These are phyloP conservation scores for Penicillium turbatum DNA, from an alignment of 495 filamentous ascomycete genomes.

Conservation along the genomic window DNA sequence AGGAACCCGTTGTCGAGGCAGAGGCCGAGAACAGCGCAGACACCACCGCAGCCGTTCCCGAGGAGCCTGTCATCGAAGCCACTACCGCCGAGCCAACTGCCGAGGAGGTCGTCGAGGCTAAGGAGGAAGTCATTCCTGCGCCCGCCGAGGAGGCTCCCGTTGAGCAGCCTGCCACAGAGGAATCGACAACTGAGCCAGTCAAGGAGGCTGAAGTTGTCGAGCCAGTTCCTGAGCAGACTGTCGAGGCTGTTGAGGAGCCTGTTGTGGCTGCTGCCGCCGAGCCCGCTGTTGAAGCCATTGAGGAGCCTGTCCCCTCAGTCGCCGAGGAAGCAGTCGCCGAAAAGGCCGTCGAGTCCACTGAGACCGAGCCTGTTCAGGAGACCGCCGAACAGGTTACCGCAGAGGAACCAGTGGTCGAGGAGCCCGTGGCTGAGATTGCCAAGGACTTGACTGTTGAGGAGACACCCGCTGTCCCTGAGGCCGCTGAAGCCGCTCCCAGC, in stretches of 20 bases:
- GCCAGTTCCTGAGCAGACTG: neutral
- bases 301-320: neutral
- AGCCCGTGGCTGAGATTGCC: constrained; percentile 8
- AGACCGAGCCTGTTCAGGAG: neutral
- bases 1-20: constrained; percentile 8
- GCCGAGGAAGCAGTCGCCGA: constrained; percentile 1
- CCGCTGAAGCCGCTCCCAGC: constrained; percentile 6
- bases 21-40: constrained; percentile 7
- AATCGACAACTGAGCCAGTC: neutral
- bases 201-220: neutral
- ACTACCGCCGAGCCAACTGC: neutral
- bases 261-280: neutral
- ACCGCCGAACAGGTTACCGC: constrained; percentile 4
- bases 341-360: neutral
- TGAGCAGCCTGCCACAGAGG: constrained; percentile 6
- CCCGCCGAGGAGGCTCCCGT: constrained; percentile 2
- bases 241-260: neutral
- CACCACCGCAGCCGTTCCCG: neutral
- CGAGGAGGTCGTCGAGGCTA: constrained; percentile 7
- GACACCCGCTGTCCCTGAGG: neutral
- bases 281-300: neutral
- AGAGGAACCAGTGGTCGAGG: constrained; percentile 12
- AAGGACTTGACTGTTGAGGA: constrained; percentile 1
- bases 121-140: constrained; percentile 2
- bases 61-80: constrained; percentile 3